These are phyloP conservation scores for Arachnopeziza araneosa DNA, from an alignment of 2,329 filamentous ascomycete genomes.

Conservation along the genomic window DNA sequence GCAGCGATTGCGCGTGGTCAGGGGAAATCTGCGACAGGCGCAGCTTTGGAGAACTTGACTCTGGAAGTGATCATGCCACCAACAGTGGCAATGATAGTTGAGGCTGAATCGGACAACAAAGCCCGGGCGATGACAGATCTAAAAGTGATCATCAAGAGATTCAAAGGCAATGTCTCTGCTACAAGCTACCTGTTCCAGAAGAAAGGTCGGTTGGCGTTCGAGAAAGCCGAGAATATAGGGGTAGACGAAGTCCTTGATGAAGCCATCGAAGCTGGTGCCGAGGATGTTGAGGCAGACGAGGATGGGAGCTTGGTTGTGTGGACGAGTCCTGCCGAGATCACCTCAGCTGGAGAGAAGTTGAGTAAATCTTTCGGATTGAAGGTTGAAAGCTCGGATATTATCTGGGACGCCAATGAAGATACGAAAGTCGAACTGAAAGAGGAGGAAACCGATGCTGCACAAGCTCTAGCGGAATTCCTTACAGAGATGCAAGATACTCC, in stretches of 20 bases:
- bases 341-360: constrained; percentile 58
- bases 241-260: constrained; percentile 71
- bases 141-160: constrained; percentile 62
- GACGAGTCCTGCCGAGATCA: constrained; percentile 61
- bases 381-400: constrained; percentile 70
- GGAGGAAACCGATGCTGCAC: constrained; percentile 41
- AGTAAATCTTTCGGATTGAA: constrained; percentile 57
- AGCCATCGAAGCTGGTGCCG: constrained; percentile 78
- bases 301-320: constrained; percentile 67
- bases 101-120: constrained; percentile 81
- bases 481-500: constrained; percentile 58
- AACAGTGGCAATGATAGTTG: constrained; percentile 72
- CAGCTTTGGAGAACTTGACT: constrained; percentile 68
- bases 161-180: constrained; percentile 64
- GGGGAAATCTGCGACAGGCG: constrained; percentile 70
- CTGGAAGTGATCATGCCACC: constrained; percentile 78
- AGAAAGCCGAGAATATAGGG: constrained; percentile 45
- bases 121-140: constrained; percentile 68
- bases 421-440: constrained; percentile 60
- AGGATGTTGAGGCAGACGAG: constrained; percentile 63
- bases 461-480: constrained; percentile 54
- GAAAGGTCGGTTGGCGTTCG: constrained; percentile 69
- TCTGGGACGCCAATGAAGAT: constrained; percentile 80
- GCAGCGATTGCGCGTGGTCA: constrained; percentile 82
- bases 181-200: constrained; percentile 82